A percentile compares a stretch with the other conserved stretches of the same genome.
Conservation (phyloP, 2,329 filamentous ascomycete species). For the Aspergillus texensis region DNA sequence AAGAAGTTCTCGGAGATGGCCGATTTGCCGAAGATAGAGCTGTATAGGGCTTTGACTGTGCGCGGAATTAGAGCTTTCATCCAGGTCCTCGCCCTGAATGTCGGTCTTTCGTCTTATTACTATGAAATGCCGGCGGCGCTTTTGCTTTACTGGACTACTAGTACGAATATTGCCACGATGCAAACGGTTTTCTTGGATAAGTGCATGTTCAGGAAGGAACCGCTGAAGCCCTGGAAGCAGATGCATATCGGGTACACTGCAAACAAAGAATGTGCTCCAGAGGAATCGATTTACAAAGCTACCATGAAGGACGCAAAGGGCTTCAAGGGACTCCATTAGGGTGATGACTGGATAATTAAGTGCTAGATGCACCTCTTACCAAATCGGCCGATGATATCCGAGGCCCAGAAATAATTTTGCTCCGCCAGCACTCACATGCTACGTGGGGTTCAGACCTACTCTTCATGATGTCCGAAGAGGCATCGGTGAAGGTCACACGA, state of each 20-base stretch:
- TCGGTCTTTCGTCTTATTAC: constrained; percentile 36
- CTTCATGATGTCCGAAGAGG: neutral
- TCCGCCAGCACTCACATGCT: neutral
- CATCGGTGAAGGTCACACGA: neutral
- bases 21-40: constrained; percentile 30
- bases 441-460: neutral
- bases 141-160: constrained; percentile 55
- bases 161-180: constrained; percentile 44
- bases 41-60: constrained; percentile 26
- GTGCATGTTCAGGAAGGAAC: constrained; percentile 40
- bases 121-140: constrained; percentile 48
- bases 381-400: neutral
- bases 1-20: constrained; percentile 23
- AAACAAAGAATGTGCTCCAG: neutral
- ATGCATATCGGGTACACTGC: constrained; percentile 32
- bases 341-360: neutral
- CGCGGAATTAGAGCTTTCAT: constrained; percentile 34
- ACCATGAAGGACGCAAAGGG: neutral
- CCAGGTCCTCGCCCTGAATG: constrained; percentile 42
- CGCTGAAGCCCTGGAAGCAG: constrained; percentile 34
- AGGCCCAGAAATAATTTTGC: neutral
- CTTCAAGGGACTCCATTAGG: constrained; percentile 1
- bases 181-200: constrained; percentile 45
- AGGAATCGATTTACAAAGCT: neutral
- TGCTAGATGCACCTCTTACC: neutral